Conservation (phyloP, 768 basidiomycete species). For the Lentinula sp. region DNA sequence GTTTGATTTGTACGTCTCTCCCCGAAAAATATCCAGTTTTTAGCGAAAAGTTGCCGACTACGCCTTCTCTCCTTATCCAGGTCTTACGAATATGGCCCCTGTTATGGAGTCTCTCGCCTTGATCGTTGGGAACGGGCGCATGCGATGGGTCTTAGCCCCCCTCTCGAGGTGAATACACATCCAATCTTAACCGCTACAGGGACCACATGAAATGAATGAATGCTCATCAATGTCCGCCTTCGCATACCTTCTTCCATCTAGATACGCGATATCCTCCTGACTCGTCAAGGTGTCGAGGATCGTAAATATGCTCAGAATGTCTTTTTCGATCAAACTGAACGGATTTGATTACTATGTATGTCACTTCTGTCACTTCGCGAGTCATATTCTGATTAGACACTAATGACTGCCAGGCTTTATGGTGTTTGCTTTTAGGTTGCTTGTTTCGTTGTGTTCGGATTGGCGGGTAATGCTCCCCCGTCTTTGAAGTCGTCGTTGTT, state of each 20-base stretch:
- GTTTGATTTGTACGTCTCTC: constrained; percentile 61
- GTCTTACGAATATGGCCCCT: constrained; percentile 77
- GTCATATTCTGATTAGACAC: too few relatives aligned
- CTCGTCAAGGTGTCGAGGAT: constrained; percentile 54
- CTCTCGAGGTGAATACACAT: constrained; percentile 51
- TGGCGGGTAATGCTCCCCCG: too few relatives aligned
- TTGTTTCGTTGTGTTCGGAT: too few relatives aligned
- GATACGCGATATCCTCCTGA: constrained; percentile 75
- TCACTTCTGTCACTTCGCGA: too few relatives aligned
- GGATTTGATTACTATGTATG: constrained; percentile 3
- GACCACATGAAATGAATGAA: too few relatives aligned
- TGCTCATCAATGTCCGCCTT: neutral
- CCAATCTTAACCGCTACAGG: too few relatives aligned
- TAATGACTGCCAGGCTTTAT: too few relatives aligned
- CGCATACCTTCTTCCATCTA: constrained; percentile 20
- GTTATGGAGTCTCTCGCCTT: constrained; percentile 70
- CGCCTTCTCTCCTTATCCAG: constrained; percentile 26
- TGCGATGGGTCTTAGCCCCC: constrained; percentile 73
- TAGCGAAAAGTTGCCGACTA: neutral
- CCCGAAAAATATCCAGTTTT: neutral
- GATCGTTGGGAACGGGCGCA: constrained; percentile 86
- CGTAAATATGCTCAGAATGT: constrained; percentile 55
- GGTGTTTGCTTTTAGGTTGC: too few relatives aligned
- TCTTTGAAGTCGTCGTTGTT: too few relatives aligned
- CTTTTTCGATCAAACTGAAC: constrained; percentile 42